Evolutionary conservation across 2,329 filamentous ascomycete species (phyloP).

Genomic region (Ophioceras dolichostomum): DNA sequence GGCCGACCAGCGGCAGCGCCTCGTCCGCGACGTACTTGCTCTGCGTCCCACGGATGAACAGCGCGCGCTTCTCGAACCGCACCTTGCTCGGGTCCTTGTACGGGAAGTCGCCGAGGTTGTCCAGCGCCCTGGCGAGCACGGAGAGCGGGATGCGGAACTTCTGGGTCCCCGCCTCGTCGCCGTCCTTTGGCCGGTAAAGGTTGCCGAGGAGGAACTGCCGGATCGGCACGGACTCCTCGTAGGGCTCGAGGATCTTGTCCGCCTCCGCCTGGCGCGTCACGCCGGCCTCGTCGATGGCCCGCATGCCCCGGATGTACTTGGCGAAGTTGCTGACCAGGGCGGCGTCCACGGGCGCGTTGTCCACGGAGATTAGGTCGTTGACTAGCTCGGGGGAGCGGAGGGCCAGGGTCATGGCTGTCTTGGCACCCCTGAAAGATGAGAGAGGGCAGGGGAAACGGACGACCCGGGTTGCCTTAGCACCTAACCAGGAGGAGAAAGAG

Average conservation of each 20-base stretch:
- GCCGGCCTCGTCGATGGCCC: slow-evolving; percentile 57
- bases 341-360: slow-evolving; percentile 84
- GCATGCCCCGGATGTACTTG: slow-evolving; percentile 76
- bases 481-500: neutral
- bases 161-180: slow-evolving; percentile 22
- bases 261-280: slow-evolving; percentile 65
- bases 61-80: slow-evolving; percentile 62
- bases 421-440: slow-evolving; percentile 56
- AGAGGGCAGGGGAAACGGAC: too few relatives aligned
- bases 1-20: slow-evolving; percentile 62
- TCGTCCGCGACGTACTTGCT: slow-evolving; percentile 76
- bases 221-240: slow-evolving; percentile 61
- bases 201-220: slow-evolving; percentile 91
- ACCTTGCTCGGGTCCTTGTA: slow-evolving; percentile 58
- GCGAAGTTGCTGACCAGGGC: slow-evolving; percentile 62
- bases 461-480: too few relatives aligned
- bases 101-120: slow-evolving; percentile 79
- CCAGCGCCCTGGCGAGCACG: slow-evolving; percentile 54
- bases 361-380: slow-evolving; percentile 65
- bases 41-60: slow-evolving; percentile 68
- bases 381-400: slow-evolving; percentile 57
- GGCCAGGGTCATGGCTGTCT: slow-evolving; percentile 80
- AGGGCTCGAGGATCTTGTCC: slow-evolving; percentile 63
- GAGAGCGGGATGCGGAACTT: slow-evolving; percentile 72
- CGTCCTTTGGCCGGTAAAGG: slow-evolving; percentile 41